These are phyloP conservation scores for Lagerstroemia speciosa DNA, from an alignment of 345 rosid species.

Conservation along the genomic window DNA sequence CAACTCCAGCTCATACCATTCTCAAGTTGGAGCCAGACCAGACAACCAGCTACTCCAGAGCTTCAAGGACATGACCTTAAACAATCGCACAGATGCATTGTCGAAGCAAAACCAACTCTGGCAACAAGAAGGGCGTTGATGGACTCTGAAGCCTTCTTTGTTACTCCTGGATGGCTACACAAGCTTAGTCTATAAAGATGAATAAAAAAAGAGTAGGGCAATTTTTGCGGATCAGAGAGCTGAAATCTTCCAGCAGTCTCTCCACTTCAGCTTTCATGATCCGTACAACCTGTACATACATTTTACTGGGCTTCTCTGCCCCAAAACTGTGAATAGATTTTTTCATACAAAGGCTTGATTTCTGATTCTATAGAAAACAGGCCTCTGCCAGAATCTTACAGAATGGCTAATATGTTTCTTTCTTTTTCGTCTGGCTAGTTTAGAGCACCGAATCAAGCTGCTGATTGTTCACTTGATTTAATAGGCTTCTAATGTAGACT, in stretches of 20 bases:
- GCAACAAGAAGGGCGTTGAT: background rate
- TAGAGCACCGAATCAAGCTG: no score
- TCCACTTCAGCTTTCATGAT: background rate
- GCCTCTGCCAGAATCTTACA: background rate
- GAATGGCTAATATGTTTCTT: no score
- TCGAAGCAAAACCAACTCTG: background rate
- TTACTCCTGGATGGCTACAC: background rate
- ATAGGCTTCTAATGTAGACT: background rate
- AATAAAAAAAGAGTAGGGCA: background rate
- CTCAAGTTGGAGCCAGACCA: constrained; percentile 12
- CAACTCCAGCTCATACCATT: constrained; percentile 9
- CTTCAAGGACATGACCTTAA: constrained; percentile 9
- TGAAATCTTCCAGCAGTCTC: background rate
- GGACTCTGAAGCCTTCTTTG: background rate
- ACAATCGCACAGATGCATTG: background rate
- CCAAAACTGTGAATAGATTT: background rate
- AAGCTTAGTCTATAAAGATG: no score
- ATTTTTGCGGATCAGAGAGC: background rate
- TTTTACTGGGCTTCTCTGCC: background rate
- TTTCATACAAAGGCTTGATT: background rate
- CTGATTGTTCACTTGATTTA: background rate
- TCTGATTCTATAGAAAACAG: background rate
- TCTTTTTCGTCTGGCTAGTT: no score
- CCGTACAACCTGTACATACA: constrained; percentile 1
- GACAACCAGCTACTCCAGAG: constrained; percentile 18